phyloP scores from a whole-genome alignment of 495 filamentous ascomycete species.

The Aspergillus mulundensis region DNA sequence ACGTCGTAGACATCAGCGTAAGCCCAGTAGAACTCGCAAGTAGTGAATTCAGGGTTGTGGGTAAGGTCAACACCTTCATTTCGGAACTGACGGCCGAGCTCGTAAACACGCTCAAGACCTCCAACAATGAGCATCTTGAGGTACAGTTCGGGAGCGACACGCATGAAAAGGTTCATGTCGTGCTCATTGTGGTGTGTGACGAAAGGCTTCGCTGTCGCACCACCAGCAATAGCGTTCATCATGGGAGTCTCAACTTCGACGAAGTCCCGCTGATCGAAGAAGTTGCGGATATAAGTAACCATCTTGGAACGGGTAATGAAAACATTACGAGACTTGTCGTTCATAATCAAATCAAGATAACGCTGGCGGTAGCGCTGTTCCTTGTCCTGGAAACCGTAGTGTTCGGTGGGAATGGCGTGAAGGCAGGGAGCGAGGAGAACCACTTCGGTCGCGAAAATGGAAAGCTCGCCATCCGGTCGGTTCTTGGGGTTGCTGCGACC shows the following conservation, averaged over 20 bases:
- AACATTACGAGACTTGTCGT: slow-evolving; percentile 73
- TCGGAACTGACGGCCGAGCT: slow-evolving; percentile 86
- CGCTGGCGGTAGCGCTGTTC: slow-evolving; percentile 88
- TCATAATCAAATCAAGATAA: slow-evolving; percentile 95
- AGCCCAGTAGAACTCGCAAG: slow-evolving; percentile 95
- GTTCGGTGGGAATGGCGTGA: slow-evolving; percentile 86
- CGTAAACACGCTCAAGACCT: slow-evolving; percentile 87
- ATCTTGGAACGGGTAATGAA: slow-evolving; percentile 82
- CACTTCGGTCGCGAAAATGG: slow-evolving; percentile 86
- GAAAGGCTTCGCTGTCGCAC: slow-evolving; percentile 95
- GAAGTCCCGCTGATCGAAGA: slow-evolving; percentile 81
- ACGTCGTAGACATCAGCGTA: slow-evolving; percentile 91
- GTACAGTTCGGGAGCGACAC: slow-evolving; percentile 91
- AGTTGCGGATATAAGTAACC: slow-evolving; percentile 76
- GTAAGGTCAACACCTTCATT: slow-evolving; percentile 96
- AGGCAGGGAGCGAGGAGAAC: slow-evolving; percentile 84
- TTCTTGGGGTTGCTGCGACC: slow-evolving; percentile 89
- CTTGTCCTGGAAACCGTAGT: slow-evolving; percentile 91
- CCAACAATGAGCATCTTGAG: slow-evolving; percentile 96
- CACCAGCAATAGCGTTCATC: slow-evolving; percentile 93
- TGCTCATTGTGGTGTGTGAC: slow-evolving; percentile 92
- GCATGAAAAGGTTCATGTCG: slow-evolving; percentile 88
- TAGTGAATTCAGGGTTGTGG: slow-evolving; percentile 98
- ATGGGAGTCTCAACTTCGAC: slow-evolving; percentile 96
- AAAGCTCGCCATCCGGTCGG: slow-evolving; percentile 80